Base-by-base conservation (phyloP, 305 asterid species). In the Fraxinus baroniana region DNA sequence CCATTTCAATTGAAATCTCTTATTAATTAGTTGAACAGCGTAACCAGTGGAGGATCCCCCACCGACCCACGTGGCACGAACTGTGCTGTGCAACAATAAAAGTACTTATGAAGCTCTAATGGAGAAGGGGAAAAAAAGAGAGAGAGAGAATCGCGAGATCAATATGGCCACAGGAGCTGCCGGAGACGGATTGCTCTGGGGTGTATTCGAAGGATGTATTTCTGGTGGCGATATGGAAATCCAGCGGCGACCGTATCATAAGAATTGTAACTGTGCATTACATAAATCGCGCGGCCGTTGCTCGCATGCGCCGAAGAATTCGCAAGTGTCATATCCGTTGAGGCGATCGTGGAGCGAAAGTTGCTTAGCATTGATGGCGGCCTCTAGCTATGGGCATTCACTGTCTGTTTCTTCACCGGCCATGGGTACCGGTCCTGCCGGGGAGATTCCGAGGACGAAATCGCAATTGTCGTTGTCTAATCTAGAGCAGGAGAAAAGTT, bases 311-410 rank as follows among this genome's bases (percentile, higher is more conserved):
- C 80, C 92, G 0, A 79, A 79, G 7, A 46, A 81, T 64, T 82
- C 52, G 28, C 82, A 78, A 46, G 86, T 94, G 0, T 89, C 96
- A 0, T 94, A 90, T 46, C 96, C 95, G 1, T 78, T 93, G 0
- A 80, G 94, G 57, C 82, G 97, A 33, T 83, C 96, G 6, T 92
- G 98, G 98, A 94, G 98, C 84, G 97, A 94, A 79, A 81, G 94
- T 0, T 82, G 87, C 5, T 81, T 94, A 12, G 80, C 90, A 0
- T 60, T 92, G 80, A 87, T 91, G 89, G 87, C 80, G 3, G 28
- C 85, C 41, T 55, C 89, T 35, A 78, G 79, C 13, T 62, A 30
- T 24, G 83, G 72, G 75, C n/a, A 82, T 17, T 66, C 89, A 30
- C 82, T 89, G 1, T 39, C 26, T 46, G 83, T 22, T 46, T 79